Evolutionary conservation across 2,329 filamentous ascomycete species (phyloP).

Genomic region (Aspergillus amoenus): DNA sequence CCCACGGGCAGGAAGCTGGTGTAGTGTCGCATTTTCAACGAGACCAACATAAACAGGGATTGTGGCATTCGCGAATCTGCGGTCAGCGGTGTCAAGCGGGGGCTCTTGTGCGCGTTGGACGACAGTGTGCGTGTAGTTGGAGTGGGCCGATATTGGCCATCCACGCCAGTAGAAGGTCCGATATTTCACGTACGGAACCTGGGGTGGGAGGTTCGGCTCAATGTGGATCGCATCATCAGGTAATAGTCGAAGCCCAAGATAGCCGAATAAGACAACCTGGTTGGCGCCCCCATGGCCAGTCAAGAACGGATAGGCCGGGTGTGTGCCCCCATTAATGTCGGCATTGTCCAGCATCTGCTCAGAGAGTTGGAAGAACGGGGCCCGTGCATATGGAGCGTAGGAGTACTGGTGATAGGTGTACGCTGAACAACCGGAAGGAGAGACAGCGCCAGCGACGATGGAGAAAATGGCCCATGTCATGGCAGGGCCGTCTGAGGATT

Average conservation of each 20-base stretch:
- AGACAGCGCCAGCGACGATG: constrained; percentile 64
- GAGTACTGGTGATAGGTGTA: constrained; percentile 68
- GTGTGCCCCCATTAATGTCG: constrained; percentile 61
- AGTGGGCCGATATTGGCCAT: constrained; percentile 60
- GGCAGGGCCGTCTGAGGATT: constrained; percentile 66
- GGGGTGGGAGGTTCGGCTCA: constrained; percentile 64
- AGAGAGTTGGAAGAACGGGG: constrained; percentile 69
- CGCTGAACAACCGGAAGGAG: constrained; percentile 65
- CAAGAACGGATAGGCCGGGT: constrained; percentile 69
- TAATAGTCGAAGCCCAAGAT: constrained; percentile 62
- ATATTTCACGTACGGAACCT: constrained; percentile 61
- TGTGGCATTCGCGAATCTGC: constrained; percentile 51
- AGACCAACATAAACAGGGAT: constrained; percentile 61
- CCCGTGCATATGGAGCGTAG: constrained; percentile 62
- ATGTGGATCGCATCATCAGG: constrained; percentile 60
- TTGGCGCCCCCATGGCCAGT: constrained; percentile 70
- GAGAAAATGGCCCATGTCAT: constrained; percentile 74
- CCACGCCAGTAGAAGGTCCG: constrained; percentile 68
- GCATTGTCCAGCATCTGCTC: constrained; percentile 66
- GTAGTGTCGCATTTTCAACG: constrained; percentile 41
- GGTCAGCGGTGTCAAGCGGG: constrained; percentile 53
- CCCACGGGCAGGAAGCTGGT: constrained; percentile 50
- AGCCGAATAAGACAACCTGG: constrained; percentile 67
- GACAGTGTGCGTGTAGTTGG: constrained; percentile 65
- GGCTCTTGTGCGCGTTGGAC: constrained; percentile 52